Evolutionary conservation across 2,329 filamentous ascomycete genomes (phyloP).

Genomic region (Alternaria sp.): DNA sequence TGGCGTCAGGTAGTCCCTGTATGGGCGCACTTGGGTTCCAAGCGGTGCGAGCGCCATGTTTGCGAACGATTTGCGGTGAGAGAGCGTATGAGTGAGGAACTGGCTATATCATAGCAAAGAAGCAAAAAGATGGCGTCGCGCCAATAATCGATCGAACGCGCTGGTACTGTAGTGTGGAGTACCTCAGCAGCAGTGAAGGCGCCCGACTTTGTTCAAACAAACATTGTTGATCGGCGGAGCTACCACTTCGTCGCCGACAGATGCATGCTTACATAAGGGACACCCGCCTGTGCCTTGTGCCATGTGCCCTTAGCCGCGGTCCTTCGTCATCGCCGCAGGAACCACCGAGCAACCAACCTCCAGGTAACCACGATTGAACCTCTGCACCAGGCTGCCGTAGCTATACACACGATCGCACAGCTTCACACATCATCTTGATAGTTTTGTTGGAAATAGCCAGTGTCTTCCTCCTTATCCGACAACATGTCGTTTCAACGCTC

Average conservation of each 20-base stretch:
- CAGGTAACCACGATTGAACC: constrained; percentile 33
- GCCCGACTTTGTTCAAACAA: constrained; percentile 38
- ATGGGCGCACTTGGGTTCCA: constrained; percentile 65
- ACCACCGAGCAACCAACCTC: constrained; percentile 31
- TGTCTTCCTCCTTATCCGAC: not conserved
- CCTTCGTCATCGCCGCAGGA: constrained; percentile 41
- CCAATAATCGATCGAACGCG: constrained; percentile 15
- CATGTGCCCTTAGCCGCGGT: constrained; percentile 22
- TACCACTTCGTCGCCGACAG: constrained; percentile 24
- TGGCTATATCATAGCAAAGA: constrained; percentile 36
- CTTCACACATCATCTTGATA: not conserved
- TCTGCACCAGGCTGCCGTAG: constrained; percentile 15
- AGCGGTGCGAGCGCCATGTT: constrained; percentile 37
- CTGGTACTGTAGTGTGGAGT: constrained; percentile 13
- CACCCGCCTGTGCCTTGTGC: constrained; percentile 27
- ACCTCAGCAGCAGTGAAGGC: constrained; percentile 13
- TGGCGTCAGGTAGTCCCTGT: constrained; percentile 91
- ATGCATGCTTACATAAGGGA: constrained; percentile 24
- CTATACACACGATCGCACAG: constrained; percentile 15
- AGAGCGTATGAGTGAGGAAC: constrained; percentile 31
- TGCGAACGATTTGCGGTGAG: constrained; percentile 30
- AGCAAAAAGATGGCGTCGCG: constrained; percentile 13
- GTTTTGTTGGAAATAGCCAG: not conserved
- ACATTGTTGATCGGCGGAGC: constrained; percentile 28
- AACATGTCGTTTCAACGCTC: constrained; percentile 92